Conservation (phyloP, 2,329 filamentous ascomycete genomes). For the Ophiostoma triangulosporum region DNA sequence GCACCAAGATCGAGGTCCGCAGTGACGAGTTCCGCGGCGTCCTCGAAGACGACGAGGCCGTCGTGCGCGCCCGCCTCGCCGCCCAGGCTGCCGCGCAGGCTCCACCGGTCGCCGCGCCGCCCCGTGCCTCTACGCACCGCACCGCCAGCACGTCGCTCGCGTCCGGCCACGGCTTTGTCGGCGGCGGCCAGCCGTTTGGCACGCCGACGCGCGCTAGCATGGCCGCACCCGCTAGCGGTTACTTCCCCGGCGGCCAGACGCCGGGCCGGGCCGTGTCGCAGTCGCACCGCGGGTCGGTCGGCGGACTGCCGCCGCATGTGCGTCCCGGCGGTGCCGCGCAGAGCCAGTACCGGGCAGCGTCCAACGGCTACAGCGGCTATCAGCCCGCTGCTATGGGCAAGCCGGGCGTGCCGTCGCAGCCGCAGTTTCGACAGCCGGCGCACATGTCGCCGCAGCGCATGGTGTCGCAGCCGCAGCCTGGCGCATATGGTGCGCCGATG, state of each 20-base stretch:
- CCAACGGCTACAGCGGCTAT: conserved; percentile 31
- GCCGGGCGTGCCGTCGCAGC: conserved; percentile 24
- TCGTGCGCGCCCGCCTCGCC: conserved; percentile 26
- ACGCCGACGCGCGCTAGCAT: conserved; percentile 33
- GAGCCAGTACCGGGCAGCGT: conserved; percentile 29
- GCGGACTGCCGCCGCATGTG: conserved; percentile 17
- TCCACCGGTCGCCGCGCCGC: neutral
- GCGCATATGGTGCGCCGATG: conserved; percentile 18
- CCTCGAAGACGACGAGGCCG: conserved; percentile 70
- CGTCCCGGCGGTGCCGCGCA: conserved; percentile 16
- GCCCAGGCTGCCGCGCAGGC: conserved; percentile 14
- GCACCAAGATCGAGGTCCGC: conserved; percentile 61
- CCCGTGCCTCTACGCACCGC: neutral
- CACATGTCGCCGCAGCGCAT: conserved; percentile 6
- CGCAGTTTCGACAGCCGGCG: conserved; percentile 12
- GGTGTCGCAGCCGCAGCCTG: conserved; percentile 21
- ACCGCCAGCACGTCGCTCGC: neutral
- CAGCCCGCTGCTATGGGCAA: conserved; percentile 38
- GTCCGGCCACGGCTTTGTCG: conserved; percentile 23
- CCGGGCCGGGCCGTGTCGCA: conserved; percentile 27
- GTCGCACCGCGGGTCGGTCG: conserved; percentile 25
- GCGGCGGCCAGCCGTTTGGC: conserved; percentile 30
- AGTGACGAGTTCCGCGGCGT: conserved; percentile 62
- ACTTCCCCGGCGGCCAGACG: conserved; percentile 26
- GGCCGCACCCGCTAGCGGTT: conserved; percentile 18